Percentiles rank a stretch among this genome's conserved stretches.
Conservation (phyloP, 768 basidiomycete species). For the Xanthoconium stramineum region DNA sequence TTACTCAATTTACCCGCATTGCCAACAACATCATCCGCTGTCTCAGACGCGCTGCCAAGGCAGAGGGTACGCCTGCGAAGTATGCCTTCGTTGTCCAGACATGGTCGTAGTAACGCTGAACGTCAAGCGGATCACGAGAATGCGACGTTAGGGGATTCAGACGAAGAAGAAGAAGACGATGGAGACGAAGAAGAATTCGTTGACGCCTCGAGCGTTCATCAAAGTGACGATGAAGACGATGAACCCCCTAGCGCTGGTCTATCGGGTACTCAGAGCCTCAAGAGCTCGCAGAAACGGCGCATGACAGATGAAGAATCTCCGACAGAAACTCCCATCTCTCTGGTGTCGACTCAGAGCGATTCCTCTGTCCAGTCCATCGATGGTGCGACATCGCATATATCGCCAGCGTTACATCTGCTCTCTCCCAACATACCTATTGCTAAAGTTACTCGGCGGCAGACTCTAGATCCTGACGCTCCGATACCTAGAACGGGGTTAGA, state of each 20-base stretch:
- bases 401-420: slow-evolving; percentile 13
- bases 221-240: slow-evolving; percentile 37
- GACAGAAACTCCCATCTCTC: slow-evolving; percentile 1
- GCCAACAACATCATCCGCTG: slow-evolving; percentile 30
- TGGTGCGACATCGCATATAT: slow-evolving; percentile 6
- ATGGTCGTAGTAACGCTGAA: slow-evolving; percentile 29
- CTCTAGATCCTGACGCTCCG: slow-evolving; percentile 3
- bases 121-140: slow-evolving; percentile 21
- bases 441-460: not conserved
- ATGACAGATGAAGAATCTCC: not conserved
- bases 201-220: slow-evolving; percentile 34
- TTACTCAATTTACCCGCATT: slow-evolving; percentile 50
- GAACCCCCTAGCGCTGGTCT: slow-evolving; percentile 24
- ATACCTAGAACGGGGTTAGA: slow-evolving; percentile 8
- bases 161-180: slow-evolving; percentile 35
- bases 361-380: slow-evolving; percentile 3
- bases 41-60: slow-evolving; percentile 10
- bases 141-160: slow-evolving; percentile 25
- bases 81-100: slow-evolving; percentile 53
- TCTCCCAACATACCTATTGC: slow-evolving; percentile 13
- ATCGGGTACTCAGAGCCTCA: slow-evolving; percentile 6
- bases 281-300: slow-evolving; percentile 11
- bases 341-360: not conserved
- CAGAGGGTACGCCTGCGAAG: slow-evolving; percentile 38
- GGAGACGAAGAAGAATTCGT: slow-evolving; percentile 34